These are phyloP conservation scores for Nemophila menziesii DNA, from an alignment of 257 asterid genomes.

Conservation along the genomic window DNA sequence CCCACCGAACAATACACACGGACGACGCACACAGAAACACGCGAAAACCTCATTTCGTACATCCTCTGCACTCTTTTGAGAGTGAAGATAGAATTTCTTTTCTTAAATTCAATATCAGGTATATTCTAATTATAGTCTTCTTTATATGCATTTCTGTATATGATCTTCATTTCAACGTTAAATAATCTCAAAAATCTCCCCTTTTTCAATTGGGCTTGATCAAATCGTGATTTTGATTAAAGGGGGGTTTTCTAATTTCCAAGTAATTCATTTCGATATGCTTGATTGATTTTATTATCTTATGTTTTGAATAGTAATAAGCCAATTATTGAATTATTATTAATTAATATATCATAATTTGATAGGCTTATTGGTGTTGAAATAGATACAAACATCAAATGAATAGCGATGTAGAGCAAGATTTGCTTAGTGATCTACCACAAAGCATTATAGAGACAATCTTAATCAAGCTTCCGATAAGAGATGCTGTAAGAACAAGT, in stretches of 20 bases:
- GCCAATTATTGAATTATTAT: too few relatives aligned
- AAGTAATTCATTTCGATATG: neutral
- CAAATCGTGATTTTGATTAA: neutral
- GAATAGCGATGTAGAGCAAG: conserved; percentile 34
- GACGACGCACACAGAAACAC: neutral
- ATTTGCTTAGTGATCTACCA: conserved; percentile 75
- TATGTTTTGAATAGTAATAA: neutral
- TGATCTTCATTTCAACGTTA: neutral
- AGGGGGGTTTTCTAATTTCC: neutral
- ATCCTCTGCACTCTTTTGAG: too few relatives aligned
- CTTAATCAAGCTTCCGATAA: conserved; percentile 57
- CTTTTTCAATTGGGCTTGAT: neutral
- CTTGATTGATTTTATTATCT: neutral
- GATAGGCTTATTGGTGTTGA: neutral
- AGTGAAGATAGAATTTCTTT: neutral
- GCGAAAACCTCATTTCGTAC: neutral
- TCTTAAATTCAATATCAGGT: neutral
- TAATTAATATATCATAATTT: neutral
- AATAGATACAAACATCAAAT: too few relatives aligned
- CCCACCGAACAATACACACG: neutral
- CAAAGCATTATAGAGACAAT: conserved; percentile 65
- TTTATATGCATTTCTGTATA: neutral
- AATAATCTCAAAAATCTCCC: neutral
- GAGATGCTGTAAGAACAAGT: conserved; percentile 74
- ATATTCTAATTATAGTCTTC: neutral